Evolutionary conservation across 1,284 basidiomycete genomes (phyloP).

Genomic region (Papiliotrema fonsecae): DNA sequence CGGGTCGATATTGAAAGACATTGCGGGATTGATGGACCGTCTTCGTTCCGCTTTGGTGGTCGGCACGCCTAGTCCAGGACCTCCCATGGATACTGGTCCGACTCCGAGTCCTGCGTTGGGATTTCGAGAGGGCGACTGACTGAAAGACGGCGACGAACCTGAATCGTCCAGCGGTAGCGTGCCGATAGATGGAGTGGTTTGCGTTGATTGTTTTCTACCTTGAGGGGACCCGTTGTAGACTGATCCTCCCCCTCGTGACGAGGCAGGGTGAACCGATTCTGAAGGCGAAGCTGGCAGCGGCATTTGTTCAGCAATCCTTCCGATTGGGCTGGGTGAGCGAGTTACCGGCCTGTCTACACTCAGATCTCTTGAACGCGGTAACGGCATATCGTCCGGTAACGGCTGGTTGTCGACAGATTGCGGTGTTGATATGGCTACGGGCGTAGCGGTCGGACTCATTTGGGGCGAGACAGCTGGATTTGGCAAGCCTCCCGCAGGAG

Average conservation of each 20-base stretch:
- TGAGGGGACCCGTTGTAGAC: conserved; percentile 4
- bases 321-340: conserved; percentile 15
- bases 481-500: background rate
- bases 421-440: background rate
- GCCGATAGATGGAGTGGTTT: conserved; percentile 8
- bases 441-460: conserved; percentile 2
- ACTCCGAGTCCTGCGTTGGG: conserved; percentile 19
- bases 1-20: conserved; percentile 43
- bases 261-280: conserved; percentile 4
- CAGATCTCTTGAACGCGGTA: conserved; percentile 13
- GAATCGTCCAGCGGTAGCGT: background rate
- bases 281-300: conserved; percentile 23
- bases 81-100: conserved; percentile 4
- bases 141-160: background rate
- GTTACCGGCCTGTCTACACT: conserved; percentile 14
- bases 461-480: background rate
- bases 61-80: conserved; percentile 35
- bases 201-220: background rate
- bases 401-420: background rate
- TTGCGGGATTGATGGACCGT: conserved; percentile 48
- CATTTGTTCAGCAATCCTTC: conserved; percentile 12
- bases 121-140: conserved; percentile 7
- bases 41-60: conserved; percentile 40
- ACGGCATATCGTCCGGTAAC: conserved; percentile 3
- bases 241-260: background rate